Base-by-base conservation (phyloP, 2,329 filamentous ascomycete species). In the Penicillium digitatum region DNA sequence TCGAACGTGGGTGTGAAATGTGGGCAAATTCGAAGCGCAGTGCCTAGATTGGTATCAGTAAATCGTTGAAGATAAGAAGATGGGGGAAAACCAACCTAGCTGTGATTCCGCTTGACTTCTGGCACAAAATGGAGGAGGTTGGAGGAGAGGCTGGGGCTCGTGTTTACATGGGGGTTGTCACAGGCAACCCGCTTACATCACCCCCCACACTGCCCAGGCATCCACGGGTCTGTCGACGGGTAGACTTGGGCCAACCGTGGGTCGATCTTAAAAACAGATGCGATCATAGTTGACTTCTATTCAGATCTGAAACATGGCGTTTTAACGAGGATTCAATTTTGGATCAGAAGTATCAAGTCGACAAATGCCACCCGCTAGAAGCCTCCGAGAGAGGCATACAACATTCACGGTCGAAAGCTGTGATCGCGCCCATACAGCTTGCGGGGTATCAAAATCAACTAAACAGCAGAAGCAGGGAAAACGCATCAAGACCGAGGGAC, bases 131-230 rank as follows among this genome's bases (percentile, higher is more conserved):
- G 68, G 64, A 55, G 70, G 71, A 70, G 71, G 71, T 72, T 73
- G 71, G 67, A 66, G 61, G 54, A 69, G 70, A 72, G 71, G 71
- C 69, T 72, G 70, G 71, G 70, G 55, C 59, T 57, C 56, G 57
- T 65, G 65, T 63, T 66, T 70, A 67, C 66, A 18, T 60, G 52
- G 49, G 50, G 31, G 53, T 58, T 56, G 48, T 61, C 60, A 58
- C 54, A 52, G 67, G 65, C 58, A 68, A 69, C 67, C 40, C 11
- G 62, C 52, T 69, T 60, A 70, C 40, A 48, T 70, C 66, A 69
- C 50, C 61, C 18, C 43, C 37, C 24, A 50, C 39, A 35, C 18
- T 26, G 40, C 34, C 51, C 46, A 12, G 20, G 1, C 38, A 16
- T 24, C 32, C 37, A 37, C 26, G 39, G 47, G 49, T 50, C 52